Evolutionary conservation across 495 filamentous ascomycete genomes (phyloP).

Genomic region (Penicillium antarcticum): DNA sequence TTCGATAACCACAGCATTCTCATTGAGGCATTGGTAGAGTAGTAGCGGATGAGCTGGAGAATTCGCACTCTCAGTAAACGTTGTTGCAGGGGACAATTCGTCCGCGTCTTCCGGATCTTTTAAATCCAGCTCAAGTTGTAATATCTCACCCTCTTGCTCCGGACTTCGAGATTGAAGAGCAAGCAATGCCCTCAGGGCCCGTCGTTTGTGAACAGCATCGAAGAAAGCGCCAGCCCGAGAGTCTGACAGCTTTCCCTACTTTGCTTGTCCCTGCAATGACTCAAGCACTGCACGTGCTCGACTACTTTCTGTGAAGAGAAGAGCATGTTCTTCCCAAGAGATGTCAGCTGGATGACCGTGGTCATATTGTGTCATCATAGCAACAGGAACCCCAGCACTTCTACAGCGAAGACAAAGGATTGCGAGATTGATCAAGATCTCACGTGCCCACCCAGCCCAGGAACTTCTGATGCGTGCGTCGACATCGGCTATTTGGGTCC

Average conservation of each 20-base stretch:
- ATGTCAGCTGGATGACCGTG: slow-evolving; percentile 17
- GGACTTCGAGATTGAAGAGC: slow-evolving; percentile 6
- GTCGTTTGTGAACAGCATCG: slow-evolving; percentile 20
- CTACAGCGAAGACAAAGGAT: slow-evolving; percentile 12
- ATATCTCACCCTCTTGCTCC: slow-evolving; percentile 18
- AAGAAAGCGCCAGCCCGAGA: slow-evolving; percentile 8
- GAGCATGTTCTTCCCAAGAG: slow-evolving; percentile 23
- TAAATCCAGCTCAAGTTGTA: slow-evolving; percentile 15
- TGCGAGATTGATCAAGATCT: slow-evolving; percentile 18
- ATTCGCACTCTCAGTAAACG: slow-evolving; percentile 21
- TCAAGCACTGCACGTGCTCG: slow-evolving; percentile 23
- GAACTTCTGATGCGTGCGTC: slow-evolving; percentile 18
- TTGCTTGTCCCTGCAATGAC: slow-evolving; percentile 13
- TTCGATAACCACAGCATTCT: slow-evolving; percentile 22
- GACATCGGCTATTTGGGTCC: slow-evolving; percentile 16
- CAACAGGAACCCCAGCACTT: neutral
- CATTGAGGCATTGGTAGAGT: slow-evolving; percentile 20
- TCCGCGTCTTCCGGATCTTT: slow-evolving; percentile 14
- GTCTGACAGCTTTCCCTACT: neutral
- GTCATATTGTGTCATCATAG: slow-evolving; percentile 5
- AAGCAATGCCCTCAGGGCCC: slow-evolving; percentile 16
- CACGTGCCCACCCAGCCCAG: slow-evolving; percentile 2
- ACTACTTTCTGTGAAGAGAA: slow-evolving; percentile 22
- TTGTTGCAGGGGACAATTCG: slow-evolving; percentile 16
- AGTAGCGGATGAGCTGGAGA: slow-evolving; percentile 11